A percentile compares a stretch with the other conserved stretches of the same genome.
phyloP scores from a whole-genome alignment of 805 yeast genomes.

The Komagataella mondaviorum region DNA sequence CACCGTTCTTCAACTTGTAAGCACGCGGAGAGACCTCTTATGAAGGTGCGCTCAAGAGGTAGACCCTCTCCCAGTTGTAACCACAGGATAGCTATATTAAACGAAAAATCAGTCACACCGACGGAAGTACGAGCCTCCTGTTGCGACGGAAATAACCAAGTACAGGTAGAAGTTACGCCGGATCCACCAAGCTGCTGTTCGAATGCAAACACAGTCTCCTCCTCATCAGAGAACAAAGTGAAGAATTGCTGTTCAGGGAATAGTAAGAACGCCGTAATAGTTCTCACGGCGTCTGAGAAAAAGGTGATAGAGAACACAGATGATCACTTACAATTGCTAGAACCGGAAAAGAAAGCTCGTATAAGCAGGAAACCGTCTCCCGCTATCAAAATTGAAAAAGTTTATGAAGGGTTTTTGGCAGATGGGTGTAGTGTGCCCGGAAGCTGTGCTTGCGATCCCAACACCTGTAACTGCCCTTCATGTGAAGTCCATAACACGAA shows the following conservation, averaged over 20 bases:
- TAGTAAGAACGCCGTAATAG: slow-evolving; percentile 9
- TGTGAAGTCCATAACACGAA: not conserved
- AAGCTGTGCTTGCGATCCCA: not conserved
- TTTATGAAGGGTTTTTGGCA: not conserved
- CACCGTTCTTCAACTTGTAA: slow-evolving; percentile 82
- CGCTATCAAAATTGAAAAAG: not conserved
- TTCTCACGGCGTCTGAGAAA: slow-evolving; percentile 19
- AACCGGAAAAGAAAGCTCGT: not conserved
- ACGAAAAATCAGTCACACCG: slow-evolving; percentile 17
- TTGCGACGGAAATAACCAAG: not conserved
- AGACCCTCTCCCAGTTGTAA: slow-evolving; percentile 55
- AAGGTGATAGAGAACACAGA: slow-evolving; percentile 9
- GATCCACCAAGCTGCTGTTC: not conserved
- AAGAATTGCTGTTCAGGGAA: not conserved
- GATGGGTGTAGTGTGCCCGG: not conserved
- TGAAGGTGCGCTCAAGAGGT: slow-evolving; percentile 84
- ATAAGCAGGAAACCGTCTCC: not conserved
- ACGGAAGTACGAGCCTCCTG: not conserved
- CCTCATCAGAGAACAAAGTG: not conserved
- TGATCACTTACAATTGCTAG: not conserved
- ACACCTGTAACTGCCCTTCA: not conserved
- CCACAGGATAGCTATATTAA: slow-evolving; percentile 47
- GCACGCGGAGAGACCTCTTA: slow-evolving; percentile 67
- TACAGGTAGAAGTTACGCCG: slow-evolving; percentile 1
- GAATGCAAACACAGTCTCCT: slow-evolving; percentile 1